These are phyloP conservation scores for Polysphondylium violaceum DNA, from an alignment of 78 protist genomes.

Conservation along the genomic window DNA sequence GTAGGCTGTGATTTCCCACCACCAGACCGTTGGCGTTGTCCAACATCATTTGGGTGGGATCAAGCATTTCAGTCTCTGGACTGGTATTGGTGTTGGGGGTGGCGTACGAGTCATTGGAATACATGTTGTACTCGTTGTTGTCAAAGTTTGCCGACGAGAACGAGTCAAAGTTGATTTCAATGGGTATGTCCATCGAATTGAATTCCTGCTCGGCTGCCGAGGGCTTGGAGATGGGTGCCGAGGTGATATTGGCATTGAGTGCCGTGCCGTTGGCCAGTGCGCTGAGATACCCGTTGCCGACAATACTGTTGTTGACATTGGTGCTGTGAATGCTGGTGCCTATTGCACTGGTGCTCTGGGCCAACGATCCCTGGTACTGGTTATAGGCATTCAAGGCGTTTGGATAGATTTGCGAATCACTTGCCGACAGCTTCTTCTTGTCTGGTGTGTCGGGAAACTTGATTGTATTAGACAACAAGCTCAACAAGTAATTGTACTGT, in stretches of 20 bases:
- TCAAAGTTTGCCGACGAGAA: neutral
- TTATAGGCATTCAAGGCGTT: neutral
- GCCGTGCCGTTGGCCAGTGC: neutral
- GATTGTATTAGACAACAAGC: constrained; percentile 21
- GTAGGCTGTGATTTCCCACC: too few species aligned
- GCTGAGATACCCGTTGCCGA: neutral
- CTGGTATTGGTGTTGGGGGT: neutral
- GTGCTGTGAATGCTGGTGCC: neutral
- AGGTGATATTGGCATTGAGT: neutral
- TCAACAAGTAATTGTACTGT: constrained; percentile 38
- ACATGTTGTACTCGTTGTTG: neutral
- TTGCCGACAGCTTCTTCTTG: neutral
- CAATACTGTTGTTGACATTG: neutral
- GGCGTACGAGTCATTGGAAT: neutral
- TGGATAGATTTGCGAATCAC: neutral
- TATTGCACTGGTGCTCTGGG: neutral
- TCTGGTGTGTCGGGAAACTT: constrained; percentile 43
- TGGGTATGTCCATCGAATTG: neutral
- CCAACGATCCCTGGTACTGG: neutral
- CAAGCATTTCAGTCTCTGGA: too few species aligned
- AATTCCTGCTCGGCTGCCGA: constrained; percentile 19
- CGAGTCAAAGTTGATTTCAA: constrained; percentile 33
- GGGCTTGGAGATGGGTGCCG: neutral
- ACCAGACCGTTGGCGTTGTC: too few species aligned
- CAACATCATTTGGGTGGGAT: too few species aligned